Base-by-base conservation (phyloP, 768 basidiomycete genomes). In the Tricholoma matsutake region DNA sequence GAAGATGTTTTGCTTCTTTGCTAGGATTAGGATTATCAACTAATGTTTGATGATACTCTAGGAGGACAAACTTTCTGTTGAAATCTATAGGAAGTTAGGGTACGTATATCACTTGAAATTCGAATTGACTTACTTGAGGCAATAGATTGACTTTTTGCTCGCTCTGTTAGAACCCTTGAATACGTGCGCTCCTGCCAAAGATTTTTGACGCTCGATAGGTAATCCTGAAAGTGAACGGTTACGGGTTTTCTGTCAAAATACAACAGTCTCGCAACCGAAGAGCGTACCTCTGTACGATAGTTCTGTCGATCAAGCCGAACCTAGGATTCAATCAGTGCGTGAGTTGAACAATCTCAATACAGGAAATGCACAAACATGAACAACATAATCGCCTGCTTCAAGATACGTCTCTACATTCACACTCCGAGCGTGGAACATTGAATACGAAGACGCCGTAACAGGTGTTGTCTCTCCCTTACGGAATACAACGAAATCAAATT, bases 401-500 rank as follows among this genome's bases (percentile, higher is more conserved):
- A 74, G 62, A 11, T 59, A n/a, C 3, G 69, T 10, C 41, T 74
- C 72, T 4, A 68, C 52, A 55, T 73, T 74, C 22, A 73, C 69
- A 54, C 72, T 73, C 6, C 72, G 65, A 11, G 65, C 59, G n/a
- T 37, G 67, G 34, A 43, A 47, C 6, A 58, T 51, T 4, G 69
- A 57, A 4, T 62, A 45, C 22, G 66, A 63, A 3, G 72, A 72
- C 6, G 60, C 45, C 1, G 63, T 63, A 6, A 71, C 56, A 7
- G 68, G 63, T 39, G 70, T 64, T 32, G 58, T 68, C 56, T 69
- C 69, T 9, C 73, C 76, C 47, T 71, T 69, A 57, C 73, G 72
- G 71, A 71, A 79, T 5, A 79, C 58, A 8, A 73, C 58, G 59
- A 79, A 79, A 60, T 79, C 76, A n/a, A 78, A 73, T 0, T 62